Conservation (phyloP, 176 grass and related monocot genomes). For the Oryza meyeriana region DNA sequence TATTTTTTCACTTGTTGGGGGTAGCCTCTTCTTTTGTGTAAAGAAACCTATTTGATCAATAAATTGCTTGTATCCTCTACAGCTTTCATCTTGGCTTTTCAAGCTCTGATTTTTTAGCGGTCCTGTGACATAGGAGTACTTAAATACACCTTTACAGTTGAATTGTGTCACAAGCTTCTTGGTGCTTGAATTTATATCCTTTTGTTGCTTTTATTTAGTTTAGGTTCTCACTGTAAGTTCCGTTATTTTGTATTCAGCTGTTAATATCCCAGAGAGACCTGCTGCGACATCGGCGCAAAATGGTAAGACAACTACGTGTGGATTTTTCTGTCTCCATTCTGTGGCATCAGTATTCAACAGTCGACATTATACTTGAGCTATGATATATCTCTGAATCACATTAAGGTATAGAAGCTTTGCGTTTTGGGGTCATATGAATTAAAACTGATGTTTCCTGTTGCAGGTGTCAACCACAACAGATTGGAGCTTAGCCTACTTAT, state of each 20-base stretch:
- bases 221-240: constrained; percentile 19
- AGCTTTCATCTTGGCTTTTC: background rate
- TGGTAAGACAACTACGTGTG: constrained; percentile 43
- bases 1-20: background rate
- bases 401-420: background rate
- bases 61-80: background rate
- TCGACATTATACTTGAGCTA: background rate
- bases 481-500: constrained; percentile 37
- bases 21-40: background rate
- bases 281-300: constrained; percentile 66
- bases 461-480: constrained; percentile 47
- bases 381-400: background rate
- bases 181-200: background rate
- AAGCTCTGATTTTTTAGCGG: constrained; percentile 12
- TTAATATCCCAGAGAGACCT: constrained; percentile 80
- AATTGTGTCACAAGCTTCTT: constrained; percentile 24
- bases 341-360: background rate
- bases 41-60: background rate
- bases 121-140: constrained; percentile 9
- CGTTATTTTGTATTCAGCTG: constrained; percentile 49
- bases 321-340: background rate
- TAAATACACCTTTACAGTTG: constrained; percentile 15
- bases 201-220: constrained; percentile 15
- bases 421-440: background rate
- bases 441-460: background rate